Percentiles rank a stretch among this genome's conserved stretches.
These are phyloP conservation scores for Parietichytrium sp. DNA, from an alignment of 108 stramenopile genomes.

Conservation along the genomic window DNA sequence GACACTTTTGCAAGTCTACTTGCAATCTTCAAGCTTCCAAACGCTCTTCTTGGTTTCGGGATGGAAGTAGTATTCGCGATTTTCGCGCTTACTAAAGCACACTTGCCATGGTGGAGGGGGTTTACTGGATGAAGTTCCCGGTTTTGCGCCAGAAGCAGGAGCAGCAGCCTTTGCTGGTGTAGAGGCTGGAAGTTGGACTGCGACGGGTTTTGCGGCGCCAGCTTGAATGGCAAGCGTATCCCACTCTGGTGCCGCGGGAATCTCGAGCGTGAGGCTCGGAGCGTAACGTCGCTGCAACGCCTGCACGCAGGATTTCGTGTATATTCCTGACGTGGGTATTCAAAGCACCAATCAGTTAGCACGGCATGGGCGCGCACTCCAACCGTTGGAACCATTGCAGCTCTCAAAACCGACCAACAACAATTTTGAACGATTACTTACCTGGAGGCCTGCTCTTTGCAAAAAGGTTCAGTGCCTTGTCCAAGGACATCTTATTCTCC, in stretches of 20 bases:
- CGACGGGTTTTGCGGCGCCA: not conserved
- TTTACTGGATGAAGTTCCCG: too few relatives aligned
- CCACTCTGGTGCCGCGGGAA: not conserved
- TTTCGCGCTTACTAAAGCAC: conserved; percentile 2
- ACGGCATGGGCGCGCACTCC: too few relatives aligned
- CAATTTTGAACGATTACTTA: too few relatives aligned
- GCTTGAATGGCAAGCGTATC: not conserved
- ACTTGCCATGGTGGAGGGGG: not conserved
- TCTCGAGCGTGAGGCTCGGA: not conserved
- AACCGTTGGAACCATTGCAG: too few relatives aligned
- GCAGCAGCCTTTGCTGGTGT: not conserved
- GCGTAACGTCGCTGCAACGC: conserved; percentile 25
- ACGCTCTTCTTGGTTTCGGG: not conserved
- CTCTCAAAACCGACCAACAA: too few relatives aligned
- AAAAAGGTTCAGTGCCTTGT: not conserved
- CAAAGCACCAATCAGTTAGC: too few relatives aligned
- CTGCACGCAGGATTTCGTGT: not conserved
- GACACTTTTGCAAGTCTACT: too few relatives aligned
- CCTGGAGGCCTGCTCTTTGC: not conserved
- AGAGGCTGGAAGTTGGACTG: not conserved
- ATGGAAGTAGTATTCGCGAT: conserved; percentile 29
- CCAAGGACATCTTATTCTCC: not conserved
- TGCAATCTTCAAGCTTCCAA: conserved; percentile 23
- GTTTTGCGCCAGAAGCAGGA: too few relatives aligned
- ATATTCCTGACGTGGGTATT: too few relatives aligned